Evolutionary conservation across 192 early-diverging fungal species (phyloP).

Genomic region (Linnemannia elongata): DNA sequence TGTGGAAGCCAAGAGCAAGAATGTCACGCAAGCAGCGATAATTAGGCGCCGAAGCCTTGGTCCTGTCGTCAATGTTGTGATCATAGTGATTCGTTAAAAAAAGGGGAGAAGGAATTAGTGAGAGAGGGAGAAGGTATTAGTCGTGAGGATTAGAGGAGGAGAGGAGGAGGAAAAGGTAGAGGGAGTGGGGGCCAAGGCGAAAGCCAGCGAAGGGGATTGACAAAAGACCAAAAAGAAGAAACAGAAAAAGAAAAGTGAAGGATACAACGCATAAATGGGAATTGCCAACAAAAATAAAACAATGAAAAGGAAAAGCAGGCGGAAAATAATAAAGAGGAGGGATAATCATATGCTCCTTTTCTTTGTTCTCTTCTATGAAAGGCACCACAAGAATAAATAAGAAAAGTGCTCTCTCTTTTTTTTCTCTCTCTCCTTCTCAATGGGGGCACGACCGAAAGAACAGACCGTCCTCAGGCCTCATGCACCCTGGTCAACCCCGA

Average conservation of each 20-base stretch:
- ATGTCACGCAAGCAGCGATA: not conserved
- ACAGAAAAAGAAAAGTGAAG: conserved; percentile 3
- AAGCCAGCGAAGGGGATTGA: not conserved
- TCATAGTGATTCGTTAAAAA: not conserved
- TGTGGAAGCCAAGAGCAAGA: not conserved
- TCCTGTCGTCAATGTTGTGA: not conserved
- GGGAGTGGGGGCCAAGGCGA: not conserved
- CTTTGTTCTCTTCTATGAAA: not conserved
- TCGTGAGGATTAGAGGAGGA: not conserved
- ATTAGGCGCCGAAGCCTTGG: not conserved
- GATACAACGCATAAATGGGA: not conserved
- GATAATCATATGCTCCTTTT: not conserved
- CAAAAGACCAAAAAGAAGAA: not conserved
- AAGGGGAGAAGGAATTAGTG: not conserved
- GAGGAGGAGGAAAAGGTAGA: not conserved
- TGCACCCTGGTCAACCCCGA: not conserved
- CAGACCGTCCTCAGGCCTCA: not conserved
- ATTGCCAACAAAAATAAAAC: not conserved
- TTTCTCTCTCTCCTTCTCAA: not conserved
- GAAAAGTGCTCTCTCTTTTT: not conserved
- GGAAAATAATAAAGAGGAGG: not conserved
- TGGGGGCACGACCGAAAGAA: not conserved
- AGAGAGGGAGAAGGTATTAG: not conserved
- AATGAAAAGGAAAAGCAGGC: conserved; percentile 2
- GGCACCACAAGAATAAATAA: not conserved